Percentiles rank a stretch among this genome's conserved stretches.
Evolutionary conservation across 805 yeast genomes (phyloP).

Genomic region (Wickerhamiella slavikovae): DNA sequence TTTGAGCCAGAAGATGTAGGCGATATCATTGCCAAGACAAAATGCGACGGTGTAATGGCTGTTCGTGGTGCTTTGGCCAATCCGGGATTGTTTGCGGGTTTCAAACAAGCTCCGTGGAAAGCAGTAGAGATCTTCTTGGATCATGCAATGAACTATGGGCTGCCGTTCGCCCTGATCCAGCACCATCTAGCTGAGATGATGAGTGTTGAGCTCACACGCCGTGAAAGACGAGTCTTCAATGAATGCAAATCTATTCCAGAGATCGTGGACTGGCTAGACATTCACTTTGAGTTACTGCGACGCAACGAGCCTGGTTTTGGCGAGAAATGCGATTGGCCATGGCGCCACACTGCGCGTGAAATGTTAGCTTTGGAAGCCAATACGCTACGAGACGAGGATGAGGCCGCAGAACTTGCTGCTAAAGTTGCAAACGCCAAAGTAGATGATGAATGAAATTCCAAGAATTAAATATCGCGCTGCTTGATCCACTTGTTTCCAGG

Average conservation of each 20-base stretch:
- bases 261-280: conserved; percentile 68
- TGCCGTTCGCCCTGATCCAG: conserved; percentile 66
- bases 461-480: too few relatives aligned
- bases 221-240: conserved; percentile 42
- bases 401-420: too few relatives aligned
- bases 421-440: too few relatives aligned
- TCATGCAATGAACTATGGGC: conserved; percentile 55
- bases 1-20: conserved; percentile 44
- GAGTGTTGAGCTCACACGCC: conserved; percentile 29
- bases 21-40: conserved; percentile 40
- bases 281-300: conserved; percentile 42
- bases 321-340: conserved; percentile 25
- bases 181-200: conserved; percentile 85
- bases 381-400: too few relatives aligned
- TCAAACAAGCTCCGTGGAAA: conserved; percentile 64
- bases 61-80: conserved; percentile 73
- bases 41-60: conserved; percentile 87
- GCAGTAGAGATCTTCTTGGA: conserved; percentile 74
- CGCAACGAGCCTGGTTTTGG: conserved; percentile 56
- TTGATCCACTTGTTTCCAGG: too few relatives aligned
- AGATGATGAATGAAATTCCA: too few relatives aligned
- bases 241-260: conserved; percentile 34
- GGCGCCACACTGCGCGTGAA: conserved; percentile 10
- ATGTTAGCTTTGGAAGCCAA: too few relatives aligned
- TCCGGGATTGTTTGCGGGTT: conserved; percentile 76